Conservation (phyloP, 106 monocot species). For the Amphibolis antarctica region DNA sequence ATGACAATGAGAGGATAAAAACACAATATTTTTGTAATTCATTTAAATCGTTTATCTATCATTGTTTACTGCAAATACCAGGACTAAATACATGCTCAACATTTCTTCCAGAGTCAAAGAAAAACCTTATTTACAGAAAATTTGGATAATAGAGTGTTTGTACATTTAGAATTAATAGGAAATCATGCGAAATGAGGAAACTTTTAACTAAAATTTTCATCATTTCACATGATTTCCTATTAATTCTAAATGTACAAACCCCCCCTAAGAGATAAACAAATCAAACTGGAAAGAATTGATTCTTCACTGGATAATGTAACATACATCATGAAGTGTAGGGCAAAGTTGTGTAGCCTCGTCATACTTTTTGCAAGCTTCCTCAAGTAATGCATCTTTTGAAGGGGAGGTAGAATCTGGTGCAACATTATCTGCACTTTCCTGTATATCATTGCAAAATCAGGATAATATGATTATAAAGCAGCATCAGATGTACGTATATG, state of each 20-base stretch:
- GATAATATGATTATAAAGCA: no score
- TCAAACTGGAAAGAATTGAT: not conserved
- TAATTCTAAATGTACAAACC: no score
- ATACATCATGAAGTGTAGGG: slow-evolving; percentile 93
- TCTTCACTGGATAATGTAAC: slow-evolving; percentile 4
- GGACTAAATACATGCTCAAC: not conserved
- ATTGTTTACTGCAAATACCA: not conserved
- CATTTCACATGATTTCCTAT: no score
- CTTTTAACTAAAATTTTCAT: no score
- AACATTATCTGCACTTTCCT: slow-evolving; percentile 97
- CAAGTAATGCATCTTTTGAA: slow-evolving; percentile 91
- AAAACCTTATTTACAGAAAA: not conserved
- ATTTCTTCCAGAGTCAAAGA: not conserved
- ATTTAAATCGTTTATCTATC: not conserved
- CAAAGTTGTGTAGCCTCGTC: slow-evolving; percentile 88
- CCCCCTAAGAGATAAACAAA: not conserved
- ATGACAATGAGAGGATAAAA: not conserved
- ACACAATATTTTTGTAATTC: no score
- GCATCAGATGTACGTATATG: no score
- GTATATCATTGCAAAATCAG: slow-evolving; percentile 6
- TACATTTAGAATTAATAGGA: no score
- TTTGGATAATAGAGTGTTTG: not conserved
- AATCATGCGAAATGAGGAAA: no score
- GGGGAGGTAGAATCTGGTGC: slow-evolving; percentile 49
- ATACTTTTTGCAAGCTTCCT: slow-evolving; percentile 98